Base-by-base conservation (phyloP, 805 yeast genomes). In the Ogataea glucozyma region DNA sequence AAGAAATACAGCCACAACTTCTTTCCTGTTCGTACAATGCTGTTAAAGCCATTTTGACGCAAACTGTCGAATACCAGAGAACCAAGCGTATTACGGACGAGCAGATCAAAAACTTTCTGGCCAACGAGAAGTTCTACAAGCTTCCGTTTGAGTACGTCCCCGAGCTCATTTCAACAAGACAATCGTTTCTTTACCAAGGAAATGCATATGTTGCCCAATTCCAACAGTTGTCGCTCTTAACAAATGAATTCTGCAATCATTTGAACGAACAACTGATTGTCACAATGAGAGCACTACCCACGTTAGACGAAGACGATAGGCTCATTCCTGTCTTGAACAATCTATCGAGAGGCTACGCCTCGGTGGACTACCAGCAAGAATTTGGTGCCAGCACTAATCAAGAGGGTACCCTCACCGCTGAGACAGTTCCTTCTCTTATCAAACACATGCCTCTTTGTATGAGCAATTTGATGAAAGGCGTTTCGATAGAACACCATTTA, bases 221-320 rank as follows among this genome's bases (percentile, higher is more conserved):
- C 38, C 78, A 83, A 57, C 97, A 89, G 62, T 66, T 85, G 46
- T 79, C 81, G 42, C 66, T 91, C 40, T 68, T 93, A 22, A 66
- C 84, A 0, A 75, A 72, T 31, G 96, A 88, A 59, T 91, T 83
- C 61, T 68, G 78, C 26, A 73, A 69, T 29, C 62, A 68, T 43
- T 66, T 90, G 40, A 60, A 62, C 2, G 59, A 64, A 13, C 78
- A 80, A 16, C 69, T 93, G 50, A 65, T 80, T 17, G 66, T 72
- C 35, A 87, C 97, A 0, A 81, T 88, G 54, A 85, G 85, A 58
- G 76, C 85, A 16, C 67, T 89, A 41, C 95, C 96, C 6, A 73
- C 90, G 9, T 69, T 91, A 43, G 96, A 89, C 58, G 98, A 91
- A 67, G 97, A 89, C 58, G 95, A 89, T 60, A 72, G 99, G 44